Evolutionary conservation across 23 red algal genomes (phyloP).

Genomic region (Gracilaria vermiculophylla): DNA sequence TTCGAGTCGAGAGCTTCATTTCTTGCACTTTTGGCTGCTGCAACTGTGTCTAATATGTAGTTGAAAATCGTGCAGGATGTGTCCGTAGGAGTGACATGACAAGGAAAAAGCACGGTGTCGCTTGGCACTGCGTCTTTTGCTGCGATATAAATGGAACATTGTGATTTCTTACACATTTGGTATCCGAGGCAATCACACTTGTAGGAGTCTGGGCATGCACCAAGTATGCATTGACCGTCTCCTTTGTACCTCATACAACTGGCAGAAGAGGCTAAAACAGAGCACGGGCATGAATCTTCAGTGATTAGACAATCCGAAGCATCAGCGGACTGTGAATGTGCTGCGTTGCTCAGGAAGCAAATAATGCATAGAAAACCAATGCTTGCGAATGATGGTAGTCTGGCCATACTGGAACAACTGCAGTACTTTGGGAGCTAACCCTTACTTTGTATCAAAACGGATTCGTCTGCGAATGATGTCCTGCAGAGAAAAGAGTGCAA

Average conservation of each 20-base stretch:
- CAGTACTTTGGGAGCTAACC: too few species aligned
- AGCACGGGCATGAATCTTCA: slow-evolving; percentile 33
- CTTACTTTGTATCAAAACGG: too few species aligned
- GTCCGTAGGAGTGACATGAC: slow-evolving; percentile 3
- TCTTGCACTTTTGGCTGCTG: not conserved
- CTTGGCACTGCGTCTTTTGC: slow-evolving; percentile 14
- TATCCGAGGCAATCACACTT: slow-evolving; percentile 31
- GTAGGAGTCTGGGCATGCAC: not conserved
- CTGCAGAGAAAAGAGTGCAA: too few species aligned
- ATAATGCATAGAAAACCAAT: too few species aligned
- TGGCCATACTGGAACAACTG: too few species aligned
- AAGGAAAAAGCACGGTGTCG: slow-evolving; percentile 1
- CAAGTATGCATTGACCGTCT: not conserved
- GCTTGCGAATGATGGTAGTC: too few species aligned
- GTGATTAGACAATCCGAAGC: not conserved
- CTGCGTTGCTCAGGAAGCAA: too few species aligned
- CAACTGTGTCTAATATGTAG: slow-evolving; percentile 16
- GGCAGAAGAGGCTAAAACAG: not conserved
- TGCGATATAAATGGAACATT: slow-evolving; percentile 17
- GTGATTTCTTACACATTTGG: slow-evolving; percentile 25
- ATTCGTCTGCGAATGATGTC: too few species aligned
- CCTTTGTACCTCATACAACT: slow-evolving; percentile 5
- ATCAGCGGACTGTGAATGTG: not conserved
- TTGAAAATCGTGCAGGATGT: slow-evolving; percentile 21
- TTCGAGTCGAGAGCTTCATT: too few species aligned